Evolutionary conservation across 371 early-diverging fungal species (phyloP).

Genomic region (Mortierella sp.): DNA sequence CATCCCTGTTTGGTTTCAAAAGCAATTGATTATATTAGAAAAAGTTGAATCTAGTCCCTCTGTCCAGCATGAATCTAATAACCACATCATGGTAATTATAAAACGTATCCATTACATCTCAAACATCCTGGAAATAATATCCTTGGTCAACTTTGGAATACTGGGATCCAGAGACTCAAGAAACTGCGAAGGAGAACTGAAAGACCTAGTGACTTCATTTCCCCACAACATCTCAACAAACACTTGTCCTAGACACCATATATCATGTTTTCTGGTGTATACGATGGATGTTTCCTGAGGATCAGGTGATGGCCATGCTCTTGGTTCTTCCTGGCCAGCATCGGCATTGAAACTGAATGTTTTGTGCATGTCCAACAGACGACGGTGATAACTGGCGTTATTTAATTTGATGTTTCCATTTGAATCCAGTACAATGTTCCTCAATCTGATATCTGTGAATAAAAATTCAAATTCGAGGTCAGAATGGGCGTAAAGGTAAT

Average conservation of each 20-base stretch:
- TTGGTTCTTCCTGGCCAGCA: conserved; percentile 24
- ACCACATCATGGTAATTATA: no score
- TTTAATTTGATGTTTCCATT: conserved; percentile 58
- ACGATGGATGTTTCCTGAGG: conserved; percentile 43
- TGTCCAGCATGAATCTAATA: no score
- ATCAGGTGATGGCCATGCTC: conserved; percentile 57
- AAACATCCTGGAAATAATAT: conserved; percentile 68
- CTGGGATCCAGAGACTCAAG: conserved; percentile 62
- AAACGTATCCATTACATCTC: conserved; percentile 43
- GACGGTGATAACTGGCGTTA: conserved; percentile 61
- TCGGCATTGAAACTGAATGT: conserved; percentile 49
- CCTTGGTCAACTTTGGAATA: conserved; percentile 63
- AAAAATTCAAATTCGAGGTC: not conserved
- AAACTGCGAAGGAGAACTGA: conserved; percentile 68
- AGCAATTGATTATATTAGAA: no score
- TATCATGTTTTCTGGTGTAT: conserved; percentile 74
- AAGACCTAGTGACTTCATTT: conserved; percentile 65
- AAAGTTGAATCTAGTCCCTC: no score
- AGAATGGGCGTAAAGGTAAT: not conserved
- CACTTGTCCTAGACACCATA: conserved; percentile 81
- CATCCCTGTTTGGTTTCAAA: conserved; percentile 61
- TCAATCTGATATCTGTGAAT: conserved; percentile 52
- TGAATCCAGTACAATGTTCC: conserved; percentile 61
- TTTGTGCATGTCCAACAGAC: conserved; percentile 60
- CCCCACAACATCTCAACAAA: conserved; percentile 85